Conservation (phyloP, 1,284 basidiomycete species). For the Microbotryum silenes-acaulis region DNA sequence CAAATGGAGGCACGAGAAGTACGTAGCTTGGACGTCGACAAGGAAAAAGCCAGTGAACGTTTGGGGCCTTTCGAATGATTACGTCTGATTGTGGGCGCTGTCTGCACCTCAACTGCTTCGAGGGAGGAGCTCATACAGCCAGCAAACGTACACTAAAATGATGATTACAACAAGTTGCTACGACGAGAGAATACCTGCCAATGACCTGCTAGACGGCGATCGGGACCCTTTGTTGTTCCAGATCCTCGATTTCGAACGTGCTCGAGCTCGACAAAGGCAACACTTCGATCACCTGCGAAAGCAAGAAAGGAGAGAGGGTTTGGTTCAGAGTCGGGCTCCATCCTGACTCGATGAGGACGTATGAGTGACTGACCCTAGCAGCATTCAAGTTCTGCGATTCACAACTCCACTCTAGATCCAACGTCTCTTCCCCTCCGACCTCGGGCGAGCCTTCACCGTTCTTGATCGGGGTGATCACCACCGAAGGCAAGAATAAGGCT, state of each 20-base stretch:
- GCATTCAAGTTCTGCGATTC: constrained; percentile 69
- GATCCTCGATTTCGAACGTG: constrained; percentile 2
- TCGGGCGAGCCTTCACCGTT: too few species aligned
- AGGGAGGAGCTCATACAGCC: too few species aligned
- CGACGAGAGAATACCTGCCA: too few species aligned
- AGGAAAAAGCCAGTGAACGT: too few species aligned
- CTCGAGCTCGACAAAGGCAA: constrained; percentile 10
- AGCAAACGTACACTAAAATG: too few species aligned
- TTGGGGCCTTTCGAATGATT: too few species aligned
- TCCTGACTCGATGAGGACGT: background rate
- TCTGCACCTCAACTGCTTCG: too few species aligned
- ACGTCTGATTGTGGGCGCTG: too few species aligned
- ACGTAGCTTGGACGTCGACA: too few species aligned
- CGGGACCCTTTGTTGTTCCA: background rate
- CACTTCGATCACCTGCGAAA: constrained; percentile 14
- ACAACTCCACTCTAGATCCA: constrained; percentile 42
- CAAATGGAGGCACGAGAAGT: too few species aligned
- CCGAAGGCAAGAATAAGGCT: constrained; percentile 59
- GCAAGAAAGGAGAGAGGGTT: background rate
- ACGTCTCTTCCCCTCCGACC: constrained; percentile 39
- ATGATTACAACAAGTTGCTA: too few species aligned
- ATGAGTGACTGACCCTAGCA: constrained; percentile 40
- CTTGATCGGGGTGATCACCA: constrained; percentile 53
- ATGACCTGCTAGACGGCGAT: too few species aligned
- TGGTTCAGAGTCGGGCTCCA: background rate